Percentiles rank a stretch among this genome's conserved stretches.
These are phyloP conservation scores for Diaporthe vaccinii DNA, from an alignment of 2,329 filamentous ascomycete species.

Conservation along the genomic window DNA sequence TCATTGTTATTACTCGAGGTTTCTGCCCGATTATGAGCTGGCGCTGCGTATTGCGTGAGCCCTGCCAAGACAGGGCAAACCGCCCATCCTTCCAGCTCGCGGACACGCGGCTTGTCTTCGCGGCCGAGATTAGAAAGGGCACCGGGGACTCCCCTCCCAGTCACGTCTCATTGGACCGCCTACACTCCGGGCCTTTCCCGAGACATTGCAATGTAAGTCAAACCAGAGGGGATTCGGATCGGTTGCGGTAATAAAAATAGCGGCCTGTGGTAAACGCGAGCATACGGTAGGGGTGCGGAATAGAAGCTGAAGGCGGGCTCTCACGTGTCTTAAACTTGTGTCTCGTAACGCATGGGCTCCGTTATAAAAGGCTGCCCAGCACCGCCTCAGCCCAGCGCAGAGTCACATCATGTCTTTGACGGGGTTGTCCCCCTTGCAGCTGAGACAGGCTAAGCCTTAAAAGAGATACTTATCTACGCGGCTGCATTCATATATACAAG, in stretches of 20 bases:
- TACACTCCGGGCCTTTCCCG: slow-evolving; percentile 4
- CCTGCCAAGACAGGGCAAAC: not conserved
- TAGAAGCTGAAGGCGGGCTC: not conserved
- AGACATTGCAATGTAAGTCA: slow-evolving; percentile 25
- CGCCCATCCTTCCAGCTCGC: not conserved
- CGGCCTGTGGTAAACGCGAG: not conserved
- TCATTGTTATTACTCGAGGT: slow-evolving; percentile 6
- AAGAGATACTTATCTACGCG: not conserved
- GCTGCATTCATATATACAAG: not conserved
- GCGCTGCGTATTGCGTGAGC: not conserved
- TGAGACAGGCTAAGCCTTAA: not conserved
- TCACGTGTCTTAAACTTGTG: not conserved
- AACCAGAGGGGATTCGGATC: slow-evolving; percentile 5
- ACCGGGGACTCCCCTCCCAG: not conserved
- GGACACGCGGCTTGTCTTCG: slow-evolving; percentile 17
- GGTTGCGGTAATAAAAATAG: not conserved
- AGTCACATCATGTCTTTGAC: slow-evolving; percentile 7
- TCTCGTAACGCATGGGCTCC: not conserved
- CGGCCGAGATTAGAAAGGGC: slow-evolving; percentile 25
- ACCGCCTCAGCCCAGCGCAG: not conserved
- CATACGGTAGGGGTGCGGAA: not conserved
- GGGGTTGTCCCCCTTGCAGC: not conserved
- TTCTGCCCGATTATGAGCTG: slow-evolving; percentile 3
- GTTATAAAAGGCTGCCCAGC: not conserved
- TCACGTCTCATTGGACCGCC: slow-evolving; percentile 4